Evolutionary conservation across 2,329 filamentous ascomycete species (phyloP).

Genomic region (Herpotrichia juniperi): DNA sequence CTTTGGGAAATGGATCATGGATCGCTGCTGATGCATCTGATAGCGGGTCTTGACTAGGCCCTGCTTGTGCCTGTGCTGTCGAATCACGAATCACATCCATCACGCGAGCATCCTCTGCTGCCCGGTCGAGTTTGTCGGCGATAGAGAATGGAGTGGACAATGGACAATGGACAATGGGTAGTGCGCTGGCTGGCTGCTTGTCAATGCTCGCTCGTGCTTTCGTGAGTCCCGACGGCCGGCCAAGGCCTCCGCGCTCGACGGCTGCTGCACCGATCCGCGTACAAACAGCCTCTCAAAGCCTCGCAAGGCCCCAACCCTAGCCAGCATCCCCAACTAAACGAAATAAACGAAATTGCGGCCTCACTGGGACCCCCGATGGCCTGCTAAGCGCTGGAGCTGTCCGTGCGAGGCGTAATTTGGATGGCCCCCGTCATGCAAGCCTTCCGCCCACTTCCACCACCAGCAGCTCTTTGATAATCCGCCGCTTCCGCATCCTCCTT

Average conservation of each 20-base stretch:
- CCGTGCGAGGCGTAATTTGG: conserved; percentile 26
- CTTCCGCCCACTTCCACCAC: conserved; percentile 37
- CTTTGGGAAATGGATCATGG: neutral
- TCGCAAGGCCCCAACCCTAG: neutral
- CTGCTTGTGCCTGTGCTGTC: neutral
- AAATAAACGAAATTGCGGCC: conserved; percentile 12
- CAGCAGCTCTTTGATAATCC: conserved; percentile 40
- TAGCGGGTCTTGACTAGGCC: neutral
- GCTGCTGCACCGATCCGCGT: no score
- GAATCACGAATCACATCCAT: no score
- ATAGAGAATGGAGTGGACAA: no score
- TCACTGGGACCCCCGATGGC: neutral
- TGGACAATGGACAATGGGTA: neutral
- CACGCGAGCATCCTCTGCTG: conserved; percentile 1
- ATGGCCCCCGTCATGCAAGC: conserved; percentile 28
- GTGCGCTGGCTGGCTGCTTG: neutral
- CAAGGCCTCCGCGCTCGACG: no score
- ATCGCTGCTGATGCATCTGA: neutral
- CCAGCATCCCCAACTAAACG: neutral
- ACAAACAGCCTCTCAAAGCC: neutral
- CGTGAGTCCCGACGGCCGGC: no score
- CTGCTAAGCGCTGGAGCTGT: conserved; percentile 5
- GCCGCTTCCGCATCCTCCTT: conserved; percentile 9
- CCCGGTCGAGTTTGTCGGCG: no score
- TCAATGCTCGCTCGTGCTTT: no score